Evolutionary conservation across 164 flowering plant species (phyloP), one percentile per base, ranked within the genome.

Genomic region (Akebia trifoliata): DNA sequence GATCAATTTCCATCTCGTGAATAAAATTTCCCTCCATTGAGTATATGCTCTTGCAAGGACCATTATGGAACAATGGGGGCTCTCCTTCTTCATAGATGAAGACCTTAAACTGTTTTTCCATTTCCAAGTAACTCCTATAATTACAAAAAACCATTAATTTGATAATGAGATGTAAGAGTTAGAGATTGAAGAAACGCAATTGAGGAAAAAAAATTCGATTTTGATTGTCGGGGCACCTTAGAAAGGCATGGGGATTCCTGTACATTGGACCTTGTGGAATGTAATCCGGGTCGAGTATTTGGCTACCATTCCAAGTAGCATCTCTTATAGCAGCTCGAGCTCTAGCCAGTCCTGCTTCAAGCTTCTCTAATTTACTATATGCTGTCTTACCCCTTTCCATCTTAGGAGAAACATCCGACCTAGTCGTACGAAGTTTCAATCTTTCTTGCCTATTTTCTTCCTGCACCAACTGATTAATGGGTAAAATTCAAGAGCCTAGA

Each of bases 51-150:
- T 61, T 77, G 74, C 86, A 77, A 1, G 85, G 87, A 15, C 95
- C 90, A 22, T 63, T 57, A 46, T 84, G 90, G 63, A 84, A 82
- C 34, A 86, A 37, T 9, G 90, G 87, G 3, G 74, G 76, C 35
- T 84, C 85, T 20, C 95, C 95, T 69, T 86, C 90, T 66, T 80
- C 54, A 60, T 86, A 86, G 2, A 86, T 72, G 26, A 70, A 84
- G 5, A 86, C 60, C 75, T 76, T 84, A 50, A 86, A 78, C 42
- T 62, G 56, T 56, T 75, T 82, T 69, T 86, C 94, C 95, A 86
- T 86, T 56, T 80, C 86, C 21, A 74, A 8, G 36, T 80, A 81
- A 61, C 88, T 86, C 80, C 94, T 86, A 52, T 10, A 48, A 43
- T 38, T n/a, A 7, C 17, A 32, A 22, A 52, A 0, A 34, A 1